These are phyloP conservation scores for Ophiorrhiza pumila DNA, from an alignment of 257 asterid genomes.

Conservation along the genomic window DNA sequence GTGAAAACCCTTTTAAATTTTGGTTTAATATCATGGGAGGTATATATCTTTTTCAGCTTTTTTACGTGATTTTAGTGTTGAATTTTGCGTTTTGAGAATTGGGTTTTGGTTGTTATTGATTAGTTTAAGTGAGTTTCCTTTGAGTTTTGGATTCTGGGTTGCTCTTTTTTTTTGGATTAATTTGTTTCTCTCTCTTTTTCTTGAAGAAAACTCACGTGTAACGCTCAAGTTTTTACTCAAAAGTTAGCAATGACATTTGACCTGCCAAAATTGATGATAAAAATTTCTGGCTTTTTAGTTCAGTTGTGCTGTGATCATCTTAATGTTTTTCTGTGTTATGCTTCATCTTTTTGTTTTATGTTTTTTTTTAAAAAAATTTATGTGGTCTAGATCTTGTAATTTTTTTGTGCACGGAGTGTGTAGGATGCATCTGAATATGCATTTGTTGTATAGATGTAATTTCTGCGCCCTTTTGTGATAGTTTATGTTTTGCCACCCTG, in stretches of 20 bases:
- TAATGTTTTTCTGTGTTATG: not conserved
- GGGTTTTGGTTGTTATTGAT: slow-evolving; percentile 9
- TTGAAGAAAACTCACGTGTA: not conserved
- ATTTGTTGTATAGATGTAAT: not conserved
- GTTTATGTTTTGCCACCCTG: not conserved
- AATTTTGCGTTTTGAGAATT: not conserved
- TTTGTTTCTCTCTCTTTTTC: not conserved
- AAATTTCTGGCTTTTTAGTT: not conserved
- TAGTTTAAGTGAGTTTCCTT: not conserved
- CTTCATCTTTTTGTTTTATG: not conserved
- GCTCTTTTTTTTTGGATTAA: not conserved
- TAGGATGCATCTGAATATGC: not conserved
- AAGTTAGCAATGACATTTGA: not conserved
- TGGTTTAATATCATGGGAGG: slow-evolving; percentile 12
- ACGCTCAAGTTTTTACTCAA: not conserved
- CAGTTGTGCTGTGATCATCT: not conserved
- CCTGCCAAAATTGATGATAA: not conserved
- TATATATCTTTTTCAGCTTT: not conserved
- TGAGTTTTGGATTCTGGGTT: not conserved
- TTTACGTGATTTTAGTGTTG: not conserved
- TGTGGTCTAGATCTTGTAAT: not conserved
- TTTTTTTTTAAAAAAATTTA: not conserved
- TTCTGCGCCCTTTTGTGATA: not conserved
- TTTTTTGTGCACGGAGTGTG: not conserved
- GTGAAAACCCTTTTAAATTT: slow-evolving; percentile 1